Percentiles rank a stretch among this genome's conserved stretches.
These are phyloP conservation scores for Gossypium davidsonii DNA, from an alignment of 441 rosid genomes.

Conservation along the genomic window DNA sequence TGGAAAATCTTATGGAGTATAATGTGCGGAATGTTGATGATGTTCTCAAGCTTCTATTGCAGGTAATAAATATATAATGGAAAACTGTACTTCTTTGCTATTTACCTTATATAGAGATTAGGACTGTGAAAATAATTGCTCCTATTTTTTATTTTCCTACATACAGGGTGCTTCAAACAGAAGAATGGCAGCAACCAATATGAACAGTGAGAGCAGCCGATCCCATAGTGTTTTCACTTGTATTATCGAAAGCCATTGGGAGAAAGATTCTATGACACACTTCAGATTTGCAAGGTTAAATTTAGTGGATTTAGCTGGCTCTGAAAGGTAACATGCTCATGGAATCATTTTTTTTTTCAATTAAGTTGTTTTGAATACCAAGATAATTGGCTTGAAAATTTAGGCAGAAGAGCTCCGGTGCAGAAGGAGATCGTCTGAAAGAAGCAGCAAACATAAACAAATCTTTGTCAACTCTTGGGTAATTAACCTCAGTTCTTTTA, in stretches of 20 bases:
- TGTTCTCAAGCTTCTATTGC: slow-evolving; percentile 64
- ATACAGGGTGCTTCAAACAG: slow-evolving; percentile 80
- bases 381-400: slow-evolving; percentile 20
- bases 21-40: slow-evolving; percentile 62
- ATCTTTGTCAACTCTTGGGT: slow-evolving; percentile 95
- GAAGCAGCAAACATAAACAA: slow-evolving; percentile 96
- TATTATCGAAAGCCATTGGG: slow-evolving; percentile 86
- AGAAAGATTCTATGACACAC: slow-evolving; percentile 74
- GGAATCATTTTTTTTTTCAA: background rate
- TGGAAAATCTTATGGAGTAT: slow-evolving; percentile 74
- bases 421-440: slow-evolving; percentile 95
- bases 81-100: slow-evolving; percentile 8
- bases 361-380: background rate
- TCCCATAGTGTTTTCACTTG: slow-evolving; percentile 97
- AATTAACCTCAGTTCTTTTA: slow-evolving; percentile 24
- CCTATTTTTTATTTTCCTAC: slow-evolving; percentile 14
- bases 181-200: slow-evolving; percentile 81
- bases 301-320: slow-evolving; percentile 94
- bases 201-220: slow-evolving; percentile 97
- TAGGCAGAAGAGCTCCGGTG: slow-evolving; percentile 97
- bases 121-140: slow-evolving; percentile 15
- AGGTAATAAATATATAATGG: slow-evolving; percentile 35
- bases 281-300: slow-evolving; percentile 88
- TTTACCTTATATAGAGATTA: background rate
- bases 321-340: slow-evolving; percentile 65